Base-by-base conservation (phyloP, 371 early-diverging fungal genomes). In the Blastocladiella emersonii region DNA sequence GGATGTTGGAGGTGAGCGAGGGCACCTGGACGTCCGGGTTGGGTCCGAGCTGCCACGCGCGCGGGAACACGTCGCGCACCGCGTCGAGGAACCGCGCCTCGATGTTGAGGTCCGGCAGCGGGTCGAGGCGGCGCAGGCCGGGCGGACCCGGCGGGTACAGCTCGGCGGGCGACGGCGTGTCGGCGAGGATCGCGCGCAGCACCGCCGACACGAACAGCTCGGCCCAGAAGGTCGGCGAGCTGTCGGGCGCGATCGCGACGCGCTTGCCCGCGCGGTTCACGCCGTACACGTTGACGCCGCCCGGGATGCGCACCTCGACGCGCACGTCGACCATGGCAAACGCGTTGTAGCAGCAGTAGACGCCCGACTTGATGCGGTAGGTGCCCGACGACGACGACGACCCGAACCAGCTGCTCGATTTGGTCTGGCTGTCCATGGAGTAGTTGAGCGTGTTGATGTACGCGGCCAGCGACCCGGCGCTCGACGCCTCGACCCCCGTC, bases 291-390 rank as follows among this genome's bases (percentile, higher is more conserved):
- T 92, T 93, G 3, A 97, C 98, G 56, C 98, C 95, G 61, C 98
- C 98, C 1, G 98, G 98, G 68, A 96, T 94, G 65, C 88, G 86
- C 44, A 95, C 93, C 71, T 94, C 92, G n/a, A 97, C 98, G 39
- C 98, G 85, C 30, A 97, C 85, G 78, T 97, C 98, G 10, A 93
- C 89, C 30, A 92, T 82, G 21, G 93, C 89, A 68, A 97, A 95
- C 25, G 94, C 93, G 72, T 97, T 95, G 76, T 88, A 97, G 67
- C 93, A 90, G 70, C 70, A 72, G 68, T 75, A 85, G 3, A 79
- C 82, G n/a, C 84, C 85, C 17, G 78, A 76, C n/a, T 71, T 69
- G 56, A 85, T 80, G 67, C 80, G 81, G 80, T 79, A 82, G 34
- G 72, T 72, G 34, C 63, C 63, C 13, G 61, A 56, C 32, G 67